Evolutionary conservation across 352 stramenopile species (phyloP).

Genomic region (Globisporangium nodosum): DNA sequence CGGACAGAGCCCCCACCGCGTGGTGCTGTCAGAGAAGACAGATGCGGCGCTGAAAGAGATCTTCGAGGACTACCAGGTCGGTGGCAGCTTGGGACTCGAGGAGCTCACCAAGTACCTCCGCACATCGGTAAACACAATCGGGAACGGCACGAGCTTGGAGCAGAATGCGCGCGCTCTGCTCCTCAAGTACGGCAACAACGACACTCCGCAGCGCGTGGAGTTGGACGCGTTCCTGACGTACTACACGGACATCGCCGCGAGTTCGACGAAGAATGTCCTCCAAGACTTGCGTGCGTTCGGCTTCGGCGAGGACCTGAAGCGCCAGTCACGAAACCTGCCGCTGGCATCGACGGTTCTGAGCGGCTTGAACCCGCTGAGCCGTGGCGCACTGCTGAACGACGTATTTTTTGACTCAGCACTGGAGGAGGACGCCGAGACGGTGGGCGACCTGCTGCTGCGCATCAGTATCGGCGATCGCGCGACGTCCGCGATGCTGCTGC

Average conservation of each 20-base stretch:
- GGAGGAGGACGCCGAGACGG: conserved; percentile 83
- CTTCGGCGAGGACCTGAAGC: conserved; percentile 77
- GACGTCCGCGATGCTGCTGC: conserved; percentile 57
- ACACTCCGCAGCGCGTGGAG: conserved; percentile 36
- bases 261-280: conserved; percentile 71
- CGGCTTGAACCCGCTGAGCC: conserved; percentile 51
- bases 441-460: conserved; percentile 63
- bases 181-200: conserved; percentile 62
- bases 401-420: conserved; percentile 84
- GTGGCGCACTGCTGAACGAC: conserved; percentile 58
- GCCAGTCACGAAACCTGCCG: conserved; percentile 25
- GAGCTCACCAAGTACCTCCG: conserved; percentile 69
- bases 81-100: conserved; percentile 37
- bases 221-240: conserved; percentile 76
- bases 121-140: conserved; percentile 56
- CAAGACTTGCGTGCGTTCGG: conserved; percentile 76
- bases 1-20: conserved; percentile 63
- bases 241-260: conserved; percentile 74
- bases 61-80: conserved; percentile 65
- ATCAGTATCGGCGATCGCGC: conserved; percentile 56
- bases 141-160: conserved; percentile 37
- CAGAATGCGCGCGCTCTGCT: conserved; percentile 66
- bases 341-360: conserved; percentile 40
- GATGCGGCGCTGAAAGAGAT: conserved; percentile 64
- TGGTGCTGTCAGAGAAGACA: conserved; percentile 66